Evolutionary conservation across 164 flowering plant genomes (phyloP).

Genomic region (Cinnamomum micranthum): DNA sequence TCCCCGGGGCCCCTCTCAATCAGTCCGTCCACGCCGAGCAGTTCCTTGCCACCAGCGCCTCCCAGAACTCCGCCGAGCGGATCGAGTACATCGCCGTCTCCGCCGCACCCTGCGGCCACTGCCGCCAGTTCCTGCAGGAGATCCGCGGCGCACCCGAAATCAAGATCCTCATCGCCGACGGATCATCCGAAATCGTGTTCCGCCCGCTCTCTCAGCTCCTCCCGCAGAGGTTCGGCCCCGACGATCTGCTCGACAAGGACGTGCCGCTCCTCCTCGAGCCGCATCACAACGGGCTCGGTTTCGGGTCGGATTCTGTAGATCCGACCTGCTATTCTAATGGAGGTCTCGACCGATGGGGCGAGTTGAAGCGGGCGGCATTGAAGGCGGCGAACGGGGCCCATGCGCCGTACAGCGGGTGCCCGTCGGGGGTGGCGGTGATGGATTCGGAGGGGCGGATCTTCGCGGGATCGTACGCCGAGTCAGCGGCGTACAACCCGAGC

Average conservation of each 20-base stretch:
- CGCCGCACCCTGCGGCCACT: constrained; percentile 94
- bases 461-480: constrained; percentile 72
- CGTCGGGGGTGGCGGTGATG: constrained; percentile 79
- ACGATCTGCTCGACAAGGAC: constrained; percentile 48
- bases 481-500: constrained; percentile 94
- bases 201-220: constrained; percentile 39
- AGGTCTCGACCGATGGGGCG: background rate
- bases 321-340: background rate
- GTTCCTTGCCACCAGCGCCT: constrained; percentile 67
- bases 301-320: background rate
- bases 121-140: constrained; percentile 94
- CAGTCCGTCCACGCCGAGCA: constrained; percentile 95
- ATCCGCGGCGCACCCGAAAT: constrained; percentile 50
- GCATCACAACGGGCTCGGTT: constrained; percentile 37
- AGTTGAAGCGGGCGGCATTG: constrained; percentile 37
- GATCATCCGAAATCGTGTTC: constrained; percentile 13
- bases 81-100: constrained; percentile 68
- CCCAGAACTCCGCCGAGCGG: constrained; percentile 39
- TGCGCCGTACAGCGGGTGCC: constrained; percentile 83
- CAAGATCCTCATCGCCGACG: constrained; percentile 37
- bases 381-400: constrained; percentile 77
- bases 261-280: constrained; percentile 61
- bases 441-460: constrained; percentile 56
- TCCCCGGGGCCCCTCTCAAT: constrained; percentile 79
- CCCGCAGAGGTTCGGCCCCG: constrained; percentile 70